Evolutionary conservation across 257 asterid species (phyloP), one percentile per base, ranked within the genome.

Genomic region (Scutellaria minor): DNA sequence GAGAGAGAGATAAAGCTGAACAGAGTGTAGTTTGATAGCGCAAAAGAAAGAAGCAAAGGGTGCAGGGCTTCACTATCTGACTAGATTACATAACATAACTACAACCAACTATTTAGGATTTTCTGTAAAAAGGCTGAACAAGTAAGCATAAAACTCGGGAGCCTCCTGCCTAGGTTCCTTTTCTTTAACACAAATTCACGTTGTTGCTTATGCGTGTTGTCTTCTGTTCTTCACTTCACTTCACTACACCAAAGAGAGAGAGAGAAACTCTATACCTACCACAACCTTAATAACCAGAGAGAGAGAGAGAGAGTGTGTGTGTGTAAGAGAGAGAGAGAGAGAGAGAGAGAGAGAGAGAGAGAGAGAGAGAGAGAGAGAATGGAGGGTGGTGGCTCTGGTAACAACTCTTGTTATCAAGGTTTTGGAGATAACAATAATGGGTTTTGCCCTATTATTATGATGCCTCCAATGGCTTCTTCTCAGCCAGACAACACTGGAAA

Each of bases 141-240:
- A 81, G 88, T 82, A 77, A 75, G 89, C 98, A 80, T 70, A 88
- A 88, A 93, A 82, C 91, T 89, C 98, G 96, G 98, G 98, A 86
- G 98, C 68, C 79, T 83, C 66, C 84, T 82, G 81, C 83, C 22
- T 61, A 60, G 66, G 37, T 54, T 72, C 13, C 81, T 46, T 62
- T 18, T 78, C 79, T 63, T 66, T 72, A 79, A 80, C 63, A 60
- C n/a, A 6, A 58, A 74, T 37, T 1, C 12, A 44, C 12, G 15
- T 78, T 50, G 72, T 83, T 77, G 85, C 88, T 83, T 81, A 69
- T 83, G 83, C 85, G 84, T 81, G 85, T 86, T 83, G 37, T 2
- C 27, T 31, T 31, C 4, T 31, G 37, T 31, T 31, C 76, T 31
- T 31, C 76, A 81, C 78, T 18, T 18, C 18, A 18, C 18, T 18